Percentiles rank a stretch among this genome's conserved stretches.
Evolutionary conservation across 1,284 basidiomycete genomes (phyloP).

Genomic region (Ustilago loliicola): DNA sequence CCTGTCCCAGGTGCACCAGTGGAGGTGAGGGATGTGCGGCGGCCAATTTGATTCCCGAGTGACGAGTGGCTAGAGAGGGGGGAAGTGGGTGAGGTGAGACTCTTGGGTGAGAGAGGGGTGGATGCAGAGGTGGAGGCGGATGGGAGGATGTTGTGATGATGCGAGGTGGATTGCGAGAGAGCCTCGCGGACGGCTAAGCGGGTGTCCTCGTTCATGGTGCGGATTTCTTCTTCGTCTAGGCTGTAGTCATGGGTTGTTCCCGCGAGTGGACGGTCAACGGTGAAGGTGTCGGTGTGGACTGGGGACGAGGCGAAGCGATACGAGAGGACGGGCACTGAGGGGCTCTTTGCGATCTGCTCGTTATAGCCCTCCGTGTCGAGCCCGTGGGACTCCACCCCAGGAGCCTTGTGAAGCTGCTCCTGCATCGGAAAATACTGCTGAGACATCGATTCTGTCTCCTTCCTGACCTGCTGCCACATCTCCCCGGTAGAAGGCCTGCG

Average conservation of each 20-base stretch:
- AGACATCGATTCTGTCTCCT: neutral
- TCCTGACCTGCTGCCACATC: neutral
- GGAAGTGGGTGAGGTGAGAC: slow-evolving; percentile 25
- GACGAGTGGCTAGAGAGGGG: slow-evolving; percentile 36
- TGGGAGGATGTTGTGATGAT: slow-evolving; percentile 22
- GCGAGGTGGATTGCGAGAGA: slow-evolving; percentile 37
- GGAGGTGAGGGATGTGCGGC: slow-evolving; percentile 28
- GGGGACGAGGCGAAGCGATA: slow-evolving; percentile 32
- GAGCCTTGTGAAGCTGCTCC: neutral
- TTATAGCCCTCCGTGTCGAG: neutral
- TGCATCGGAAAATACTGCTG: neutral
- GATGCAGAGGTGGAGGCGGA: slow-evolving; percentile 4
- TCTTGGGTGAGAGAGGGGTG: slow-evolving; percentile 22
- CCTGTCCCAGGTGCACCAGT: slow-evolving; percentile 8
- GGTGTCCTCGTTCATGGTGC: slow-evolving; percentile 47
- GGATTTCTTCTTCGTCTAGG: slow-evolving; percentile 45
- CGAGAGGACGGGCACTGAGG: slow-evolving; percentile 13
- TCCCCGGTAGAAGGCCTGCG: neutral
- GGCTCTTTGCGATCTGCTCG: neutral
- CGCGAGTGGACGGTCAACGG: slow-evolving; percentile 10
- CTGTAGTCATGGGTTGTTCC: slow-evolving; percentile 31
- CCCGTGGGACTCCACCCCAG: neutral
- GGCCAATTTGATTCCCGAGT: slow-evolving; percentile 23
- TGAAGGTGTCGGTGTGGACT: slow-evolving; percentile 5
- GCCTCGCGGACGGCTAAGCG: slow-evolving; percentile 46